Evolutionary conservation across 129 eudicot genomes (phyloP).

Genomic region (Pulicaria dysenterica): DNA sequence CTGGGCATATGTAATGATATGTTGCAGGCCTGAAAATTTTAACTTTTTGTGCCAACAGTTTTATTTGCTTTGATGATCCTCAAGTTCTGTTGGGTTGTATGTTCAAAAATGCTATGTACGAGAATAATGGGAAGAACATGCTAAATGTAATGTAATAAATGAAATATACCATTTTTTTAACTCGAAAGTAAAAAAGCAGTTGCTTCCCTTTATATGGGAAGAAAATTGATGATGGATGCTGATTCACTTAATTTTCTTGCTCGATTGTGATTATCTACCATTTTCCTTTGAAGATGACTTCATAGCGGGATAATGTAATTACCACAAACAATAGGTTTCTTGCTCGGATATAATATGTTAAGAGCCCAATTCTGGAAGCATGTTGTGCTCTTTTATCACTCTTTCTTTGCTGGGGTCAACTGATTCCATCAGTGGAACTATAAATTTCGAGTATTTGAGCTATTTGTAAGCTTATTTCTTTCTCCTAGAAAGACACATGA

Average conservation of each 20-base stretch:
- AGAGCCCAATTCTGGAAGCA: too few relatives aligned
- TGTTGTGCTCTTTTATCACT: too few relatives aligned
- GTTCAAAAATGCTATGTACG: conserved; percentile 29
- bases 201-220: conserved; percentile 68
- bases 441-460: too few relatives aligned
- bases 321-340: conserved; percentile 23
- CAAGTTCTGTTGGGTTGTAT: conserved; percentile 22
- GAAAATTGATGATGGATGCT: conserved; percentile 77
- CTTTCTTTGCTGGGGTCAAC: too few relatives aligned
- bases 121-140: conserved; percentile 23
- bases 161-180: conserved; percentile 15
- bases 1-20: conserved; percentile 37
- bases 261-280: conserved; percentile 67
- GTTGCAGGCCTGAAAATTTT: conserved; percentile 60
- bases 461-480: too few relatives aligned
- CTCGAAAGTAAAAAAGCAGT: conserved; percentile 44
- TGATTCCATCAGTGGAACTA: too few relatives aligned
- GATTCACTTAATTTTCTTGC: conserved; percentile 70
- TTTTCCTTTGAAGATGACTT: conserved; percentile 57
- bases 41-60: conserved; percentile 32
- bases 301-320: neutral
- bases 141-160: conserved; percentile 40
- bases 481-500: too few relatives aligned
- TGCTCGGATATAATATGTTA: conserved; percentile 22
- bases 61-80: conserved; percentile 52